These are phyloP conservation scores for Cyphellophora europaea DNA, from an alignment of 2,329 filamentous ascomycete species.

Conservation along the genomic window DNA sequence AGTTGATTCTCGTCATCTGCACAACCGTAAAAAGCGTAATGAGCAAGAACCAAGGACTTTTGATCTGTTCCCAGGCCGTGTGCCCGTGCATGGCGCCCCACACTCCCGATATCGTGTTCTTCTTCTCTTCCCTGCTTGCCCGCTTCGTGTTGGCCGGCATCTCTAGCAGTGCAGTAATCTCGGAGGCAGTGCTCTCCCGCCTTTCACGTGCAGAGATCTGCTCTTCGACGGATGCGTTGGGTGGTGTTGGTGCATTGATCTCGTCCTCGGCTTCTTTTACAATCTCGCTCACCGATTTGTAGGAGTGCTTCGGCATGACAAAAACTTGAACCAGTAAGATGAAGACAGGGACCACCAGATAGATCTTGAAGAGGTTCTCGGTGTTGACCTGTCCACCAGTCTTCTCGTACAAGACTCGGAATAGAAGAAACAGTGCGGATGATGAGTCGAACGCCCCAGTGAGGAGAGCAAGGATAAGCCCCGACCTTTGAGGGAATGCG, in stretches of 20 bases:
- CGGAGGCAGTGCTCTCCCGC: conserved; percentile 52
- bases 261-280: conserved; percentile 58
- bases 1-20: conserved; percentile 78
- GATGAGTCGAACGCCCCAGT: conserved; percentile 79
- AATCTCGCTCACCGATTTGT: conserved; percentile 79
- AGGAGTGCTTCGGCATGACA: conserved; percentile 65
- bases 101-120: conserved; percentile 62
- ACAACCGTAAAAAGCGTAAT: conserved; percentile 72
- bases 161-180: conserved; percentile 67
- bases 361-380: conserved; percentile 60
- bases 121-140: conserved; percentile 52
- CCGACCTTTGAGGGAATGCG: conserved; percentile 67
- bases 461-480: conserved; percentile 68
- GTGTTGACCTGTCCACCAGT: conserved; percentile 50
- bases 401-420: conserved; percentile 59
- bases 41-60: conserved; percentile 73
- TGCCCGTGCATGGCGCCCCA: conserved; percentile 77
- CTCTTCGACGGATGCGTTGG: conserved; percentile 45
- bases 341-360: conserved; percentile 59
- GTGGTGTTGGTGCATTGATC: conserved; percentile 28
- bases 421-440: conserved; percentile 66
- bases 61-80: conserved; percentile 63
- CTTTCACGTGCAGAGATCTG: conserved; percentile 46
- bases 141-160: conserved; percentile 52
- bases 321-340: conserved; percentile 60